Base-by-base conservation (phyloP, 2,329 filamentous ascomycete species). In the Ophiostoma perfectum region DNA sequence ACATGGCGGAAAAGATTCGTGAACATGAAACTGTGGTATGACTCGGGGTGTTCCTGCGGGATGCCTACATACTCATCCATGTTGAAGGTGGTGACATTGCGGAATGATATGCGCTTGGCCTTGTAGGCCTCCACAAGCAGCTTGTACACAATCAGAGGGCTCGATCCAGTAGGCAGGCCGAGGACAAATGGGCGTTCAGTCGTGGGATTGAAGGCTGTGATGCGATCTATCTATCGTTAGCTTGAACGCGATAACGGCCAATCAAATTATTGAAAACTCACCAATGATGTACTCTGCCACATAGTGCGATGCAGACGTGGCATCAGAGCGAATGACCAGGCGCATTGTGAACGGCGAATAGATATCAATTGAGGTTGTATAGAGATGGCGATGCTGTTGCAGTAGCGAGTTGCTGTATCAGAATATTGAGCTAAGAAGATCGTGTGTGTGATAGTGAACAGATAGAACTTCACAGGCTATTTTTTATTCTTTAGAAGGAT, bases 1-100 rank as follows among this genome's bases (percentile, higher is more conserved):
- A 92, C 85, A 70, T 82, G 89, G 42, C 86, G 88, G 80, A 93
- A 92, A 80, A 92, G 90, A 78, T 92, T 83, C 78, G 87, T 87
- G 81, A 90, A 91, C 90, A 92, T 92, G 81, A 92, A 93, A 74
- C 85, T 88, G 80, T 92, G 89, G 78, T 92, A 92, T 75, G 86
- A 90, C 75, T 92, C 87, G 2, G 90, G 88, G 76, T 92, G 90
- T 72, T 90, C 87, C 71, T 87, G 84, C 38, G 89, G 86, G 65
- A 92, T 83, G 60, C 86, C 87, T 70, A 92, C 87, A 75, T 92
- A 92, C 79, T 92, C 89, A 78, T 92, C 90, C 76, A 78, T 77
- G 72, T 78, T 77, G 81, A 92, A 93, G 1, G 90, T 92, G 72
- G 92, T 82, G 73, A 93, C 88, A 87, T 92, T 84, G 73, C 85